Evolutionary conservation across 2,329 filamentous ascomycete genomes (phyloP).

Genomic region (Fonsecaea nubica): DNA sequence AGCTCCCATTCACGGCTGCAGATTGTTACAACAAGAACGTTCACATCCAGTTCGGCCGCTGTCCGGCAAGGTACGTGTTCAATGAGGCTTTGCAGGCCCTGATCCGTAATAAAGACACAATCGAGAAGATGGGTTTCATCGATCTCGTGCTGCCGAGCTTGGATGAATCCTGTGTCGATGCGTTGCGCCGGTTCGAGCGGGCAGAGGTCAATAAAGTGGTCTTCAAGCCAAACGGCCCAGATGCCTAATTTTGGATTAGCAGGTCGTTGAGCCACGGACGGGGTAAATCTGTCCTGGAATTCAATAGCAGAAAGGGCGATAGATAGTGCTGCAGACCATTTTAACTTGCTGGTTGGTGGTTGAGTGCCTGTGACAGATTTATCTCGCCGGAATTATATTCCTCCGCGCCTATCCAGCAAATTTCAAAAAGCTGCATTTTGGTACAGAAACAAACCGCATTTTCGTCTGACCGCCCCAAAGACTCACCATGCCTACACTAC

Average conservation of each 20-base stretch:
- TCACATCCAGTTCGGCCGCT: constrained; percentile 75
- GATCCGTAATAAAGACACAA: constrained; percentile 18
- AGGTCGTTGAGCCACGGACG: too few relatives aligned
- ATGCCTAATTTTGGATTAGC: not conserved
- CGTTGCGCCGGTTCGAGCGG: constrained; percentile 22
- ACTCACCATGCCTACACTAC: too few relatives aligned
- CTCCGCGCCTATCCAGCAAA: too few relatives aligned
- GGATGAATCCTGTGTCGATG: constrained; percentile 19
- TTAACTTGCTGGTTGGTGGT: too few relatives aligned
- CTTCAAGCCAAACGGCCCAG: constrained; percentile 21
- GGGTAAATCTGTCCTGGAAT: too few relatives aligned
- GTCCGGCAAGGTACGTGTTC: constrained; percentile 74
- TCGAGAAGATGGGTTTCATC: constrained; percentile 22
- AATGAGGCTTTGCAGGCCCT: constrained; percentile 15
- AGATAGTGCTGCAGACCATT: too few relatives aligned
- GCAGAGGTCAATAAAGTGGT: constrained; percentile 27
- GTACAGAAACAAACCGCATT: too few relatives aligned
- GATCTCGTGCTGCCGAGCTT: constrained; percentile 17
- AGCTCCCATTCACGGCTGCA: constrained; percentile 43
- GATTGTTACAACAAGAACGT: constrained; percentile 68
- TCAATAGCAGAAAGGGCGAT: too few relatives aligned
- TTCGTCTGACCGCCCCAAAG: too few relatives aligned
- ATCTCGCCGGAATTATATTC: too few relatives aligned
- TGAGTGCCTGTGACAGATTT: too few relatives aligned
- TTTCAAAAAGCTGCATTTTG: too few relatives aligned